Evolutionary conservation across 257 asterid genomes (phyloP), one percentile per base, ranked within the genome.

Genomic region (Schizonepeta tenuifolia): DNA sequence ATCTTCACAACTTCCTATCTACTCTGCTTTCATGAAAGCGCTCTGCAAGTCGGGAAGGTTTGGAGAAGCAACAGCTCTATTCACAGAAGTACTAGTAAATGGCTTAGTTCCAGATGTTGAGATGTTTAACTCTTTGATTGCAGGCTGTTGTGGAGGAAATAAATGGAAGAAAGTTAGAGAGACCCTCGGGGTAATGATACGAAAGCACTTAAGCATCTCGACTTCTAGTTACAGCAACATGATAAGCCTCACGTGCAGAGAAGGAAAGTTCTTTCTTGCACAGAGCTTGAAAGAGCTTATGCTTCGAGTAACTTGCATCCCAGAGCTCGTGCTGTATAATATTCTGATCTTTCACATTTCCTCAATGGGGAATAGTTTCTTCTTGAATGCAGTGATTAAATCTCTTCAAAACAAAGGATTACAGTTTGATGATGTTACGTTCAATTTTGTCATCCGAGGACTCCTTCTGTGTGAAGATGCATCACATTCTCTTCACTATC

Each of bases 291-390:
- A 84, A 83, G 87, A 81, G 54, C 78, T 86, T 11, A 75, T 85
- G 79, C 83, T 88, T 71, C 79, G 70, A 14, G 76, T 80, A 69
- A 74, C 73, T 12, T 31, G 75, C 75, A 46, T 77, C 66, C 84
- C 96, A 0, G 72, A 77, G 77, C 66, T 79, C 22, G 77, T 78
- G 75, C 63, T 85, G 14, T 73, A 79, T 56, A 89, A 88, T 46
- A 83, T 89, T 55, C 70, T 89, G 87, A 80, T 89, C 56, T 86
- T 88, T 70, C 79, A 80, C 80, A 57, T 94, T 63, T 83, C 87
- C 41, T 79, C 83, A 13, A 61, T 54, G 59, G 65, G 57, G 17
- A 73, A 80, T 61, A 36, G 49, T 28, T 72, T 69, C 33, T 70
- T 83, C 71, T 74, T 83, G 79, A 72, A 82, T 67, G 33, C 61